Evolutionary conservation across 352 stramenopile species (phyloP).

Genomic region (Globisporangium rhizosaccharum): DNA sequence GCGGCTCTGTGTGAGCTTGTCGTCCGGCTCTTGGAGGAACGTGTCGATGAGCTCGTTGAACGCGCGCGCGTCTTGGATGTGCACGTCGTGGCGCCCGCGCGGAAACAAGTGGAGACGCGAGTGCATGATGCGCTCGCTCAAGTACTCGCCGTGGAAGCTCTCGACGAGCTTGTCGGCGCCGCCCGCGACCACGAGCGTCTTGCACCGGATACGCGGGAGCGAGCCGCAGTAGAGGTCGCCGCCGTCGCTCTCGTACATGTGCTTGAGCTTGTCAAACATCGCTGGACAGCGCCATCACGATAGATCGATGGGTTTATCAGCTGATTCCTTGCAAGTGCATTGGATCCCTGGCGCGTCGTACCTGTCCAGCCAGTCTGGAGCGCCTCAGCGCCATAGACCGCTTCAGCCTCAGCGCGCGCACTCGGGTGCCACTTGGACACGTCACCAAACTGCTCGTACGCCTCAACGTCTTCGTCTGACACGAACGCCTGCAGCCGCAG

Average conservation of each 20-base stretch:
- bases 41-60: conserved; percentile 62
- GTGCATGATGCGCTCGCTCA: conserved; percentile 86
- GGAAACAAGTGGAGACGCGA: conserved; percentile 55
- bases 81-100: conserved; percentile 52
- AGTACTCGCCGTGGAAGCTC: conserved; percentile 69
- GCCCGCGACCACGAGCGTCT: conserved; percentile 72
- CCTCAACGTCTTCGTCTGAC: conserved; percentile 61
- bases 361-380: conserved; percentile 55
- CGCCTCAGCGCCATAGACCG: conserved; percentile 46
- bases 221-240: conserved; percentile 69
- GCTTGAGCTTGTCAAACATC: conserved; percentile 45
- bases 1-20: conserved; percentile 79
- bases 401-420: conserved; percentile 37
- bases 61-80: conserved; percentile 32
- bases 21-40: conserved; percentile 69
- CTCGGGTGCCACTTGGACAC: conserved; percentile 47
- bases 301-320: conserved; percentile 3
- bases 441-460: conserved; percentile 42
- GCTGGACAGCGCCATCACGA: conserved; percentile 14
- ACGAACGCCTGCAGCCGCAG: conserved; percentile 60
- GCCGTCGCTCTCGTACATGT: conserved; percentile 40
- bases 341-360: neutral
- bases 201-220: conserved; percentile 71
- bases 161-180: conserved; percentile 60
- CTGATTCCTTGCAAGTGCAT: neutral